Conservation (phyloP, 176 grass and related monocot species). For the Zea mays region Zm-B73-REFERENCE-NAM-5.0 NC_050100.1:6892001-6892500, state of each 20-base stretch:
- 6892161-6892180: not conserved
- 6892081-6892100: constrained; percentile 46
- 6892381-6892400: constrained; percentile 30
- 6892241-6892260: constrained; percentile 33
- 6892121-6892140: constrained; percentile 38
- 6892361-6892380: not conserved
- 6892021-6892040: not conserved
- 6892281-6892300: not conserved
- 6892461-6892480: constrained; percentile 84
- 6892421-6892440: constrained; percentile 51
- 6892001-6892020: not conserved
- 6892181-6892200: constrained; percentile 43
- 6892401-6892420: constrained; percentile 69
- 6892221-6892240: constrained; percentile 3
- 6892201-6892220: constrained; percentile 4
- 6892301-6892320: not conserved
- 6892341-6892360: constrained; percentile 16
- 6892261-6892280: not conserved
- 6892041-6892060: no score
- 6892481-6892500: constrained; percentile 82
- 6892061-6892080: not conserved
- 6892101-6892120: constrained; percentile 43
- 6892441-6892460: constrained; percentile 65
- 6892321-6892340: no score
- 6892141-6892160: constrained; percentile 25